Evolutionary conservation across 2,329 filamentous ascomycete genomes (phyloP), one percentile per base, ranked within the genome.

Genomic region (Penicillium sp.): DNA sequence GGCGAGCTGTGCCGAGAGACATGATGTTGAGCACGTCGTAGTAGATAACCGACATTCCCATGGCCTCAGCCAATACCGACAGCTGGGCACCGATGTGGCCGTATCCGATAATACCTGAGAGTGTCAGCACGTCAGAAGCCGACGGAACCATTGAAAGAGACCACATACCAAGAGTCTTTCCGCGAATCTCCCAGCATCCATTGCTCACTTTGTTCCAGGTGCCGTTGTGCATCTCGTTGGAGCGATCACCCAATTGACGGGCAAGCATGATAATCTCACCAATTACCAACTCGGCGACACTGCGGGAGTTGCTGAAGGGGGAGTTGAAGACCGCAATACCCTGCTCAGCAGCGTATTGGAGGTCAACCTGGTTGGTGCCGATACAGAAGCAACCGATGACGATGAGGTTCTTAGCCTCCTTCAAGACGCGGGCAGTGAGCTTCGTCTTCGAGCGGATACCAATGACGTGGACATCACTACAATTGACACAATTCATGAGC

Each of bases 341-440:
- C 52, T 74, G 67, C 14, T 71, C 66, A n/a, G 71, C 71, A 4
- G 71, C 70, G 61, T 70, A 74, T 55, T 74, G 70, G 22, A 74
- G 66, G 51, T 74, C 71, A 27, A 74, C 71, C 57, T 73, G 71
- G 55, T 73, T 97, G 49, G 93, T 99, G 58, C 93, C 93, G 64
- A 99, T 99, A 72, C 93, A 99, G 80, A 99, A 99, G 77, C 93
- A 99, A 53, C 93, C 93, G 62, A 97, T 83, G 54, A 96, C 93
- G 51, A 97, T 87, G 46, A 99, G 80, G 70, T 96, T 95, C 76
- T 91, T 95, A 47, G 93, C 93, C 69, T 95, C 86, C 49, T 82
- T 80, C 53, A 99, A 80, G 25, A 99, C 88, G 64, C 84, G 86
- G 55, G 87, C 85, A 8, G 84, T 92, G 67, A 99, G 81, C 76